These are phyloP conservation scores for Speleostelium caveatum DNA, from an alignment of 78 protist genomes.

Conservation along the genomic window DNA sequence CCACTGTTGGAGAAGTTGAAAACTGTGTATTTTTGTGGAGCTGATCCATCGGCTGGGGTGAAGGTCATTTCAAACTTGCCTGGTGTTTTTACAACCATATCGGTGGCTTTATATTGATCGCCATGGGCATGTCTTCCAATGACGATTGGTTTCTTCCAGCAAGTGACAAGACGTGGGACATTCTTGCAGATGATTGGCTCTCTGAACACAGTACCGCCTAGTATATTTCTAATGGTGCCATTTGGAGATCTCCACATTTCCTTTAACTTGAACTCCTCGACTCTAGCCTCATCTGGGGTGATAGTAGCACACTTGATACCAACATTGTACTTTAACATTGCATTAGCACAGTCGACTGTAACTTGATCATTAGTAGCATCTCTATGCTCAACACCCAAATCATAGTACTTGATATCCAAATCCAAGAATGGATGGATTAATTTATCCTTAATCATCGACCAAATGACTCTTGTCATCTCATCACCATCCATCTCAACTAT, in stretches of 20 bases:
- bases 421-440: constrained; percentile 77
- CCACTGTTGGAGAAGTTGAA: constrained; percentile 80
- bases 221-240: constrained; percentile 97
- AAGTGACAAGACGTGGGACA: constrained; percentile 92
- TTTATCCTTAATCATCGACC: constrained; percentile 94
- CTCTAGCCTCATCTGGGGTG: constrained; percentile 96
- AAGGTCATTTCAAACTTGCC: constrained; percentile 81
- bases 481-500: constrained; percentile 68
- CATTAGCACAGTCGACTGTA: constrained; percentile 92
- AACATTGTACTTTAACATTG: constrained; percentile 89
- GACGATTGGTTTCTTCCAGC: constrained; percentile 94
- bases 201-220: constrained; percentile 97
- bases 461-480: constrained; percentile 88
- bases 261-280: constrained; percentile 88
- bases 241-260: constrained; percentile 96
- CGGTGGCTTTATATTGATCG: constrained; percentile 95
- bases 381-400: constrained; percentile 85
- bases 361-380: constrained; percentile 89
- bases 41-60: constrained; percentile 88
- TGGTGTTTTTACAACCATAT: constrained; percentile 81
- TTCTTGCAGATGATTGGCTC: constrained; percentile 95
- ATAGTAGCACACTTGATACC: constrained; percentile 99
- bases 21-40: constrained; percentile 55
- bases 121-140: constrained; percentile 96
- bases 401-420: constrained; percentile 78